Conservation (phyloP, 2,329 filamentous ascomycete species). For the Elsinoe fawcettii region DNA sequence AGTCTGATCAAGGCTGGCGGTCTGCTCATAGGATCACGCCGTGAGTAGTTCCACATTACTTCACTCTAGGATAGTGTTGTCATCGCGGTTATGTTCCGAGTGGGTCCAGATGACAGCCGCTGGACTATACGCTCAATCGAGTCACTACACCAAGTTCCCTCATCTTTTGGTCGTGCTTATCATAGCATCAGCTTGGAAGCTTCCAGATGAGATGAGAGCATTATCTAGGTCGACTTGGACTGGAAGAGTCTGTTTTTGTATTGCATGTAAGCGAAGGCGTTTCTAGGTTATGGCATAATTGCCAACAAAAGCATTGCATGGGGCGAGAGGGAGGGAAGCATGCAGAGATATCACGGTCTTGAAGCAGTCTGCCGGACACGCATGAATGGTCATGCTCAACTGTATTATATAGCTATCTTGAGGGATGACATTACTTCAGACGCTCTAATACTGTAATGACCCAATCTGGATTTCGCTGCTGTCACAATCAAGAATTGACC, state of each 20-base stretch:
- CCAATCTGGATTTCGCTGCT: not conserved
- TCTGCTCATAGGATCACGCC: too few species aligned
- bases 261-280: not conserved
- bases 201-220: not conserved
- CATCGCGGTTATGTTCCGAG: too few species aligned
- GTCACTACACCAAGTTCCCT: too few species aligned
- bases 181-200: not conserved
- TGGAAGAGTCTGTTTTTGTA: not conserved
- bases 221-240: not conserved
- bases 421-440: not conserved
- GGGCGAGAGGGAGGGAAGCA: not conserved
- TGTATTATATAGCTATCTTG: not conserved
- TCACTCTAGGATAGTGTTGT: too few species aligned
- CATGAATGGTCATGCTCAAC: not conserved
- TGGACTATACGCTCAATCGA: too few species aligned
- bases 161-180: too few species aligned
- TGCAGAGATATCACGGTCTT: not conserved
- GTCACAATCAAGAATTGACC: not conserved
- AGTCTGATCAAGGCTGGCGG: constrained; percentile 23
- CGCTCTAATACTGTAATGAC: too few species aligned
- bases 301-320: not conserved
- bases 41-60: too few species aligned
- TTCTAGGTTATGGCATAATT: not conserved
- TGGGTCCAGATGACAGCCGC: too few species aligned
- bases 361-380: not conserved